phyloP scores from a whole-genome alignment of 2,329 filamentous ascomycete species.

The Ophiostoma tasmaniense region DNA sequence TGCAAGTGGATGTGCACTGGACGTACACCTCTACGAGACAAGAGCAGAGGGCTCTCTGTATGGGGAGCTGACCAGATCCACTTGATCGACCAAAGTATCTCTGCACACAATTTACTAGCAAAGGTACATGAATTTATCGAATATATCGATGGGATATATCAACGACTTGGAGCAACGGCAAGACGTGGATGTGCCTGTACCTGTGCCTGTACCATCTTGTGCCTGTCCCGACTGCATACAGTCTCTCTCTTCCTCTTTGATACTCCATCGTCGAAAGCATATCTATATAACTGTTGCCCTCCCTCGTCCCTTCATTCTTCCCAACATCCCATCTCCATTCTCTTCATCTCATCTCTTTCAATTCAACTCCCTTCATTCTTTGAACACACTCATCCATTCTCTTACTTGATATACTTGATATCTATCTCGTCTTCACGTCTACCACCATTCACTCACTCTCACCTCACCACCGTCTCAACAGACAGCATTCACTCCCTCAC shows the following conservation, averaged over 20 bases:
- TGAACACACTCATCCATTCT: conserved; percentile 3
- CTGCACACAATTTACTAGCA: not conserved
- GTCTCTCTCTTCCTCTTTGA: not conserved
- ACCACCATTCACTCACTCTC: not conserved
- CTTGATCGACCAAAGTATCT: not conserved
- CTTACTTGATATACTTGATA: not conserved
- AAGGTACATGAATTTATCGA: not conserved
- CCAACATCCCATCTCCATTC: conserved; percentile 9
- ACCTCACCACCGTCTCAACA: not conserved
- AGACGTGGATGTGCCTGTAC: not conserved
- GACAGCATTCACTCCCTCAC: not conserved
- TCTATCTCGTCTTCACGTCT: not conserved
- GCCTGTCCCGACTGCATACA: not conserved
- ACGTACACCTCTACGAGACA: not conserved
- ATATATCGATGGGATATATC: not conserved
- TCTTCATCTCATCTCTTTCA: not conserved
- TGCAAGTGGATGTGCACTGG: not conserved
- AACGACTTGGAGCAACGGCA: not conserved
- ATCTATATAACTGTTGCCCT: conserved; percentile 13
- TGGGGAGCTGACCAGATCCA: not conserved
- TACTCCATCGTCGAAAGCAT: not conserved
- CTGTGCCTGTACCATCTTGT: not conserved
- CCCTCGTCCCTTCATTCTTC: conserved; percentile 18
- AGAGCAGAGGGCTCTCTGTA: not conserved
- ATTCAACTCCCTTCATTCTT: conserved; percentile 8